These are phyloP conservation scores for Fraxinus velutina DNA, from an alignment of 305 asterid genomes.

Conservation along the genomic window DNA sequence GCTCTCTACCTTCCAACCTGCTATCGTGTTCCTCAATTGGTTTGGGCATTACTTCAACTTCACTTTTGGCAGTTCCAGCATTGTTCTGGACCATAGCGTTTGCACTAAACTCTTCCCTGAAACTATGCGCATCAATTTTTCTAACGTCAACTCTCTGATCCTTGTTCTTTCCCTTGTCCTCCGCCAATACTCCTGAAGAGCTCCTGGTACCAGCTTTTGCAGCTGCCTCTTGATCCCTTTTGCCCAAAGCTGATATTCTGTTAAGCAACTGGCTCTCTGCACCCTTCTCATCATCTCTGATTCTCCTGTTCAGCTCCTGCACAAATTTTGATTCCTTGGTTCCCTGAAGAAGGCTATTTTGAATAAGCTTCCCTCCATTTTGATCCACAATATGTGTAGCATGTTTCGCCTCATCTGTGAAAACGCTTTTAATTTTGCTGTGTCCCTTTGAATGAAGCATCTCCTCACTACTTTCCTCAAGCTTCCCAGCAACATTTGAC, in stretches of 20 bases:
- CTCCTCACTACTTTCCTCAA: constrained; percentile 34
- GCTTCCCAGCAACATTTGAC: constrained; percentile 40
- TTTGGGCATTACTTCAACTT: constrained; percentile 36
- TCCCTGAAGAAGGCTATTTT: constrained; percentile 26
- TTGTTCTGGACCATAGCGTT: constrained; percentile 28
- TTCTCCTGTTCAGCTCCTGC: constrained; percentile 56
- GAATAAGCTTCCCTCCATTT: constrained; percentile 41
- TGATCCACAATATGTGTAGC: constrained; percentile 34
- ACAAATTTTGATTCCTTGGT: constrained; percentile 47
- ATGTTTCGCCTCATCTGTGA: constrained; percentile 30
- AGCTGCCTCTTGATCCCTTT: constrained; percentile 30
- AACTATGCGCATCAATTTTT: constrained; percentile 31
- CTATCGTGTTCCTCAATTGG: constrained; percentile 37
- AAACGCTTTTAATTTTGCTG: constrained; percentile 30
- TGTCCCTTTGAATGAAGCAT: constrained; percentile 35
- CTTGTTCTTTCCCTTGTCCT: constrained; percentile 38
- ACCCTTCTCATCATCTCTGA: constrained; percentile 43
- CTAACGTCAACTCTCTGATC: constrained; percentile 35
- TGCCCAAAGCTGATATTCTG: constrained; percentile 29
- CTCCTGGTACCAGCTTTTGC: constrained; percentile 22
- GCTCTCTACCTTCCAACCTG: constrained; percentile 39
- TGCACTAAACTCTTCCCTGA: constrained; percentile 33
- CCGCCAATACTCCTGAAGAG: constrained; percentile 31
- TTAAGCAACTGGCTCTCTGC: constrained; percentile 42
- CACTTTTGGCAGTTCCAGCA: constrained; percentile 25